Evolutionary conservation across 129 eudicot genomes (phyloP).

Genomic region (Flaveria trinervia): DNA sequence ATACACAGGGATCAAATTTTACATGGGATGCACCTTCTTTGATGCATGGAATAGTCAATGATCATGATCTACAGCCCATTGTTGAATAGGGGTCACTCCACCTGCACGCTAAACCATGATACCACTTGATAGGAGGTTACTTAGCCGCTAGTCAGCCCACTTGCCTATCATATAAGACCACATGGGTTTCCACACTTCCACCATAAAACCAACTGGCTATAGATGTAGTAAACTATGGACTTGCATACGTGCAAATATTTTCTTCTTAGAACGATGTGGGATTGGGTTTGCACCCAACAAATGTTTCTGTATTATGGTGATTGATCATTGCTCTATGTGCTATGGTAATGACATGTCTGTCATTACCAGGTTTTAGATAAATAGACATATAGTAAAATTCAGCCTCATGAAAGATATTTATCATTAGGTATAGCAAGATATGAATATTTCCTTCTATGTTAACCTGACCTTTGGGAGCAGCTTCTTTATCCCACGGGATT

Average conservation of each 20-base stretch:
- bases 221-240: no score
- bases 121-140: background rate
- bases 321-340: constrained; percentile 3
- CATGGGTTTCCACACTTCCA: background rate
- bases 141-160: no score
- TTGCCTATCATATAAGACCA: no score
- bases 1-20: no score
- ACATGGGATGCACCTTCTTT: no score
- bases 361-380: background rate
- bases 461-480: background rate
- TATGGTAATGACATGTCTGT: background rate
- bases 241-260: no score
- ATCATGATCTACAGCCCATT: no score
- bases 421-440: background rate
- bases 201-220: background rate
- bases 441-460: background rate
- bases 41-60: no score
- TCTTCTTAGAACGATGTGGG: background rate
- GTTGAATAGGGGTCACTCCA: no score
- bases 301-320: background rate
- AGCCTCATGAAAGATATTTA: background rate
- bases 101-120: no score
- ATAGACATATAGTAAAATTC: background rate
- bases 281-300: background rate
- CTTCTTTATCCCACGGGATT: no score